Evolutionary conservation across 768 basidiomycete species (phyloP).

Genomic region (Rhizopogon vesiculosus): DNA sequence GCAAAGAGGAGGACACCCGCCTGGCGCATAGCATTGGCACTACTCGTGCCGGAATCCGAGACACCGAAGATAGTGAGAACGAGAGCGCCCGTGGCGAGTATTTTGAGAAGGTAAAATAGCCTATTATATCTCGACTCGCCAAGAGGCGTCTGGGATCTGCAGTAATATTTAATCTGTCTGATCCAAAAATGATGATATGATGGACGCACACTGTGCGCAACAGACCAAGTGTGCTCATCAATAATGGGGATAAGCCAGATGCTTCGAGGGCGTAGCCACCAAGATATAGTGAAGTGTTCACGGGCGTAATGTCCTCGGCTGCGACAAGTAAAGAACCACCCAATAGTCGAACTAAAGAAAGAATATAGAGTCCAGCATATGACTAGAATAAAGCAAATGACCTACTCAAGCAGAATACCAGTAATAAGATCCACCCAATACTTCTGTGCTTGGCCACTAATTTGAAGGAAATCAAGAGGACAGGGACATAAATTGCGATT

Average conservation of each 20-base stretch:
- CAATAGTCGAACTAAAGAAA: slow-evolving; percentile 46
- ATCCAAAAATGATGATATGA: neutral
- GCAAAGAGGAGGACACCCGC: slow-evolving; percentile 30
- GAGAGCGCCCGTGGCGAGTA: slow-evolving; percentile 24
- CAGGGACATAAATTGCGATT: slow-evolving; percentile 56
- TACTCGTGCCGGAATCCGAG: slow-evolving; percentile 10
- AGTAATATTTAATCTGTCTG: slow-evolving; percentile 1
- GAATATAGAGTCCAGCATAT: slow-evolving; percentile 3
- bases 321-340: slow-evolving; percentile 55
- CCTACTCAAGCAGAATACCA: slow-evolving; percentile 55
- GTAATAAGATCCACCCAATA: slow-evolving; percentile 66
- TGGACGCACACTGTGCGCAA: slow-evolving; percentile 29
- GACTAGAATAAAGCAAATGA: neutral
- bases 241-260: slow-evolving; percentile 35
- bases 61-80: slow-evolving; percentile 30
- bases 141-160: slow-evolving; percentile 26
- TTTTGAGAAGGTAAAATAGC: slow-evolving; percentile 22
- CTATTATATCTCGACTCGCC: slow-evolving; percentile 6
- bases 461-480: slow-evolving; percentile 40
- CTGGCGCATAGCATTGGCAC: slow-evolving; percentile 25
- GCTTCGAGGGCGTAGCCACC: slow-evolving; percentile 44
- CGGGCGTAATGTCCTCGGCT: slow-evolving; percentile 37
- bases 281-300: slow-evolving; percentile 41
- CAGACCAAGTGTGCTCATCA: slow-evolving; percentile 33
- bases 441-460: slow-evolving; percentile 50